phyloP scores from a whole-genome alignment of 495 filamentous ascomycete genomes.

The Penicillium coffeae region DNA sequence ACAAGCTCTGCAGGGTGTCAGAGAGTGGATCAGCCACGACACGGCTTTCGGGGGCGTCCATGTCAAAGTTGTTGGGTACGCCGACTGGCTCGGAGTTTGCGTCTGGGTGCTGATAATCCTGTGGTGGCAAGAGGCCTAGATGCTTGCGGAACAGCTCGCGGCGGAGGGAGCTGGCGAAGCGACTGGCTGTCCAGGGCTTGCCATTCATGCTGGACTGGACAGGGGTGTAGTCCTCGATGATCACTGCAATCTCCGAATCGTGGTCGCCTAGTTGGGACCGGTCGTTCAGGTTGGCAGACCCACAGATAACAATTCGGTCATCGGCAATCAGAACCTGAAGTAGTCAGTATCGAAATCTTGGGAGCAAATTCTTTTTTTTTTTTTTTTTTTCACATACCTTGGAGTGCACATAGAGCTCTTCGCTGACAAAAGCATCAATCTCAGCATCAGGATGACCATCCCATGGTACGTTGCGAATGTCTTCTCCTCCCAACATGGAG shows the following conservation, averaged over 20 bases:
- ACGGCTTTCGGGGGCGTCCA: constrained; percentile 67
- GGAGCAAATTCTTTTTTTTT: not conserved
- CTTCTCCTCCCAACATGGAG: constrained; percentile 78
- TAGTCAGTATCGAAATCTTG: too few species aligned
- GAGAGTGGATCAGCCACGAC: constrained; percentile 73
- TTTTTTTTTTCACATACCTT: constrained; percentile 50
- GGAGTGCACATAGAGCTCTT: constrained; percentile 91
- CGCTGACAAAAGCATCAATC: constrained; percentile 83
- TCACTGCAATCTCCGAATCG: constrained; percentile 79
- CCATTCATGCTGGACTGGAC: constrained; percentile 71
- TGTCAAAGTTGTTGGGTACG: constrained; percentile 76
- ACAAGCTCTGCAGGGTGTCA: constrained; percentile 61
- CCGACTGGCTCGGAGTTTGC: constrained; percentile 75
- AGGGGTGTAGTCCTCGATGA: constrained; percentile 72
- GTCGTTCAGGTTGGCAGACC: constrained; percentile 93
- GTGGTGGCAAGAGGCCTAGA: constrained; percentile 74
- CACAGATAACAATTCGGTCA: constrained; percentile 82
- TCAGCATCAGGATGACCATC: constrained; percentile 63
- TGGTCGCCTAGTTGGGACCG: constrained; percentile 85
- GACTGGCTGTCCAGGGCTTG: constrained; percentile 61
- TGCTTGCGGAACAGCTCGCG: constrained; percentile 89
- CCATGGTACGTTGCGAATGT: constrained; percentile 80
- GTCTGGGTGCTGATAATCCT: constrained; percentile 59
- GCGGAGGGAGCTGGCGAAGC: constrained; percentile 81
- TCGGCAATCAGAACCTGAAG: constrained; percentile 79